Evolutionary conservation across 2,329 filamentous ascomycete genomes (phyloP).

Genomic region (Microcyclospora tardicrescens): DNA sequence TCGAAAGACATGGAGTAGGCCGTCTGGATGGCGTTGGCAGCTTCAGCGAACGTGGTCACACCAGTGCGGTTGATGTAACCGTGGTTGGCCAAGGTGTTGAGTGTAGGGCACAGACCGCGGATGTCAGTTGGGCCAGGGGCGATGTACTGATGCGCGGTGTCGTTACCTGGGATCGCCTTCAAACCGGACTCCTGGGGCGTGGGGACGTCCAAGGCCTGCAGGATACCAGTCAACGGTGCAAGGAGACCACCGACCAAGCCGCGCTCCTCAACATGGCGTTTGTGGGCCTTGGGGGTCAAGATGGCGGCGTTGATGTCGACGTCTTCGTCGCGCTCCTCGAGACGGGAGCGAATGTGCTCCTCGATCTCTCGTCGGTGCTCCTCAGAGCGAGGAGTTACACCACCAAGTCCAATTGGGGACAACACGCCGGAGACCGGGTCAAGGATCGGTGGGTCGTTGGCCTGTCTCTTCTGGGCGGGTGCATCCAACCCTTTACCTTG

Average conservation of each 20-base stretch:
- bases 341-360: slow-evolving; percentile 7
- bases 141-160: slow-evolving; percentile 13
- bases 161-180: slow-evolving; percentile 12
- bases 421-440: slow-evolving; percentile 8
- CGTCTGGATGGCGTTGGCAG: slow-evolving; percentile 15
- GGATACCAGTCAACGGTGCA: slow-evolving; percentile 12
- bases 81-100: slow-evolving; percentile 18
- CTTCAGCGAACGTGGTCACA: slow-evolving; percentile 13
- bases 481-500: slow-evolving; percentile 2
- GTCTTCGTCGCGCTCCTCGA: slow-evolving; percentile 9
- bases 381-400: slow-evolving; percentile 6
- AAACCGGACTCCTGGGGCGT: slow-evolving; percentile 11
- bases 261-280: slow-evolving; percentile 8
- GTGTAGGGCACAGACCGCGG: slow-evolving; percentile 13
- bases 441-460: slow-evolving; percentile 5
- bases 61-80: slow-evolving; percentile 15
- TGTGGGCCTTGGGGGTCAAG: slow-evolving; percentile 10
- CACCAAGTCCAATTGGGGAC: slow-evolving; percentile 7
- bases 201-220: slow-evolving; percentile 12
- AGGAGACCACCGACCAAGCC: slow-evolving; percentile 8
- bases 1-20: slow-evolving; percentile 13
- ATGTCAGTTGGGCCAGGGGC: slow-evolving; percentile 13
- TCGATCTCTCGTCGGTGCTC: slow-evolving; percentile 5
- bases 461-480: slow-evolving; percentile 6
- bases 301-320: slow-evolving; percentile 9